Evolutionary conservation across 768 basidiomycete genomes (phyloP).

Genomic region (Pisolithus marmoratus): DNA sequence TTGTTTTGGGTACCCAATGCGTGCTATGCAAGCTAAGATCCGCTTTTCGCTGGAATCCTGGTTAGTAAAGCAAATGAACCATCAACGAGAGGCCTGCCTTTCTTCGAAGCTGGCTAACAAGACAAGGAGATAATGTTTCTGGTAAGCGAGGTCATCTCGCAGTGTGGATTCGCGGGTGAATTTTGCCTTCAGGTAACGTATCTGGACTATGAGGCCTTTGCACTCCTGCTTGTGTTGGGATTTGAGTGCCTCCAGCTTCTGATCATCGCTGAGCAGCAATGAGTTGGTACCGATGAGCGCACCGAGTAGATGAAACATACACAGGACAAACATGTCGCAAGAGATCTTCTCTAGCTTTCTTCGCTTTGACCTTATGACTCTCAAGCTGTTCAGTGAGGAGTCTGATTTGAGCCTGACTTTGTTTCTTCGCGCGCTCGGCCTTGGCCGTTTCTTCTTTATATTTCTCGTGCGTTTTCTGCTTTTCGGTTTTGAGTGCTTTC

Average conservation of each 20-base stretch:
- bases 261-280: constrained; percentile 39
- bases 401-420: constrained; percentile 59
- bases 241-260: constrained; percentile 49
- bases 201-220: constrained; percentile 87
- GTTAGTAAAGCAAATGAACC: constrained; percentile 2
- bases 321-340: constrained; percentile 53
- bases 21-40: constrained; percentile 70
- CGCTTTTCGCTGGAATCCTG: constrained; percentile 49
- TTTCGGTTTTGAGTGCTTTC: constrained; percentile 58
- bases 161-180: constrained; percentile 81
- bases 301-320: constrained; percentile 35
- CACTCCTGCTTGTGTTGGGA: constrained; percentile 78
- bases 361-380: constrained; percentile 36
- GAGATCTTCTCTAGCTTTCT: constrained; percentile 41
- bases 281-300: neutral
- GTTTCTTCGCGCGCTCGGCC: constrained; percentile 62
- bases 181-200: constrained; percentile 87
- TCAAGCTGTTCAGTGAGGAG: constrained; percentile 64
- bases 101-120: constrained; percentile 67
- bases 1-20: constrained; percentile 59
- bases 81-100: constrained; percentile 40
- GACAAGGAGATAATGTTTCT: constrained; percentile 82
- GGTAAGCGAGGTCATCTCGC: constrained; percentile 71
- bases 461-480: constrained; percentile 52
- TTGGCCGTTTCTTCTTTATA: constrained; percentile 51